Evolutionary conservation across 2,329 filamentous ascomycete species (phyloP).

Genomic region (Westerdykella aurantiaca): DNA sequence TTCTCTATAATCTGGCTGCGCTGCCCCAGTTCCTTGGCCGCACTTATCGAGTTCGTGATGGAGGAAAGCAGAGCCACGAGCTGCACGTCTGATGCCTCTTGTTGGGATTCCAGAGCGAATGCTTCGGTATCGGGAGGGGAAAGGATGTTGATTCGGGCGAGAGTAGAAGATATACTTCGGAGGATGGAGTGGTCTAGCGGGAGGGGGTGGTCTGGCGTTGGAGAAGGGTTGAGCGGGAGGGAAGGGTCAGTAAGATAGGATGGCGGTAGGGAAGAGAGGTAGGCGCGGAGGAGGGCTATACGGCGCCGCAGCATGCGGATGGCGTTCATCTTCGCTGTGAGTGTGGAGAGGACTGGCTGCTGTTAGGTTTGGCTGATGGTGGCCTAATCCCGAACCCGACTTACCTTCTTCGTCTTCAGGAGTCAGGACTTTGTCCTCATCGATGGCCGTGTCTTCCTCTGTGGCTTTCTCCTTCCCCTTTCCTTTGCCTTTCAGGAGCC

Average conservation of each 20-base stretch:
- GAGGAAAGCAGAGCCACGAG: constrained; percentile 70
- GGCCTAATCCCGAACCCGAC: constrained; percentile 34
- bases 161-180: constrained; percentile 79
- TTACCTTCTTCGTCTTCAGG: constrained; percentile 57
- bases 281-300: constrained; percentile 54
- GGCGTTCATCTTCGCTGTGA: constrained; percentile 86
- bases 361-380: constrained; percentile 6
- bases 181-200: constrained; percentile 63
- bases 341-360: constrained; percentile 52
- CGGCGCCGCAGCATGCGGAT: constrained; percentile 79
- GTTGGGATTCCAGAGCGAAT: constrained; percentile 65
- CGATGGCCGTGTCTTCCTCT: constrained; percentile 30
- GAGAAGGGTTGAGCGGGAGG: constrained; percentile 27
- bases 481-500: constrained; percentile 30
- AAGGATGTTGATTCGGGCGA: constrained; percentile 76
- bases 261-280: constrained; percentile 66
- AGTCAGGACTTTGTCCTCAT: constrained; percentile 41
- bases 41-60: constrained; percentile 66
- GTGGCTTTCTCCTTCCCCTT: constrained; percentile 47
- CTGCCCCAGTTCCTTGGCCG: constrained; percentile 66
- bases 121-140: constrained; percentile 61
- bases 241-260: constrained; percentile 53
- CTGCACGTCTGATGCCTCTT: constrained; percentile 78
- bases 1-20: constrained; percentile 55
- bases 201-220: constrained; percentile 23